Evolutionary conservation across 768 basidiomycete genomes (phyloP), one percentile per base, ranked within the genome.

Genomic region (Chalciporus piperatus): DNA sequence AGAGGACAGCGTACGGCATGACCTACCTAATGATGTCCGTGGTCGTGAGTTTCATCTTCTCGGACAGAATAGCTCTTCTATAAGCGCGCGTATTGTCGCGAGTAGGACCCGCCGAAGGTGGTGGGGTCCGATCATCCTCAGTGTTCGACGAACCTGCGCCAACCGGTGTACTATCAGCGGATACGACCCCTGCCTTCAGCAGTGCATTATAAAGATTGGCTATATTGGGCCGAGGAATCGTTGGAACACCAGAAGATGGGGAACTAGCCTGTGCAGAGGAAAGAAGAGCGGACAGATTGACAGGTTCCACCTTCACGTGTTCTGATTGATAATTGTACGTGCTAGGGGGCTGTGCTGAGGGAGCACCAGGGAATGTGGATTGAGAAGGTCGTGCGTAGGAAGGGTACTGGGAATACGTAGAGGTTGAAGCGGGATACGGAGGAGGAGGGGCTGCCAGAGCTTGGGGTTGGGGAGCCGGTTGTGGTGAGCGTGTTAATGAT

Each of bases 121-220:
- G 57, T 42, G 57, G 60, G 9, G 59, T 76, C 68, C 41, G 49
- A 37, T 68, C 61, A 20, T 55, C 58, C 19, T 57, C 58, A 33
- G 28, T 57, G 44, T 33, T 59, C 1, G 74, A 71, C 10, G 73
- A 66, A 49, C 77, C 76, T 20, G 79, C 76, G 32, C 79, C 78
- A 23, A 70, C 63, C 6, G 84, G 77, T 17, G 82, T 81, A 33
- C 72, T 74, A 40, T 72, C 76, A 37, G 76, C 72, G 22, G 83
- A 75, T 20, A 91, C 81, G 9, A 91, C 79, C 50, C 91, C 91
- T n/a, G 90, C 86, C 68, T 86, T 89, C 47, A 90, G 64, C 22
- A 93, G 76, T 3, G 84, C 82, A 39, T 81, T 82, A 52, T 84
- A 77, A 32, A 91, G 72, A 62, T 76, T 79, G 28, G 79, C 65